Base-by-base conservation (phyloP, 306 rosid genomes). In the Dicorynia guianensis region DNA sequence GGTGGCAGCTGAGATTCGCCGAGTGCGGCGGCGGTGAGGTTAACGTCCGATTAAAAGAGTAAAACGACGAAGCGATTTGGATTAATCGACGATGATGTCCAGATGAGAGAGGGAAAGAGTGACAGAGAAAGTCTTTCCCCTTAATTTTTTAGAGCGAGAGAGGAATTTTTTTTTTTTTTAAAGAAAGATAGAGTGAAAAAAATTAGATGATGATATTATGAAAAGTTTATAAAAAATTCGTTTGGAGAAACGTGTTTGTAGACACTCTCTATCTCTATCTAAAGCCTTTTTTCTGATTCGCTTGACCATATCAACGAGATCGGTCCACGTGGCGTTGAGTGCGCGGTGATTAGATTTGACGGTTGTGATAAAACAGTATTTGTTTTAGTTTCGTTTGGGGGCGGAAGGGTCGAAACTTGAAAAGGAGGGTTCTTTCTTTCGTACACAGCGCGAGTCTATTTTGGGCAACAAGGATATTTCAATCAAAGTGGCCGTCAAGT, bases 31-130 rank as follows among this genome's bases (percentile, higher is more conserved):
- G 71, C 66, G 82, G 69, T 68, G 64, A 75, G 69, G 86, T 82
- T 79, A 74, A 80, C 75, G 80, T 52, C 86, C 71, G 85, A 85
- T 81, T 86, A 60, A 46, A 76, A 74, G 82, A 78, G 86, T 80
- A 71, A 79, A 63, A 77, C 85, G 90, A 67, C 71, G 80, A 81
- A 63, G 88, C 66, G 82, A 81, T 77, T 81, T 59, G 75, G 83
- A 74, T 85, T 82, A 79, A 81, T 76, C 88, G 85, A 78, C 88
- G 79, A 79, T 68, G 86, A 54, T 63, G 60, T 42, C 59, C 63
- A 79, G 85, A 71, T 66, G 85, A 74, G 73, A 46, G 60, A 50
- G 65, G 67, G 42, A 76, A 79, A 48, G 79, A 70, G 81, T 74
- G 85, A 83, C 76, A 81, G 46, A 44, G 30, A 69, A 60, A 68